Percentiles rank a stretch among this genome's conserved stretches.
These are phyloP conservation scores for Phyllosticta ampelicida DNA, from an alignment of 2,329 filamentous ascomycete species.

Conservation along the genomic window DNA sequence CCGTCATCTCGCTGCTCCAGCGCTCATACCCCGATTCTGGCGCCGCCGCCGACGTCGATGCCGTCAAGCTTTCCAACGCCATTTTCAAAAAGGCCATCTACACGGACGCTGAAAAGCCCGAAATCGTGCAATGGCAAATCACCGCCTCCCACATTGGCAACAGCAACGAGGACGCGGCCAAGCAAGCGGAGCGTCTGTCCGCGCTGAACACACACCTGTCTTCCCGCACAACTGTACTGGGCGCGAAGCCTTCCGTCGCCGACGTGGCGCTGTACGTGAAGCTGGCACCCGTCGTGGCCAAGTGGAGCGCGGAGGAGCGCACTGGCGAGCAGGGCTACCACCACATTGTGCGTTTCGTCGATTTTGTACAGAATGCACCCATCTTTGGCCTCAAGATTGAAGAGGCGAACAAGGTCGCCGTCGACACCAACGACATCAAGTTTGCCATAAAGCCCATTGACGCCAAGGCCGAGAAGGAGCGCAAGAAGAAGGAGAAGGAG, in stretches of 20 bases:
- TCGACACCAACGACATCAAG: conserved; percentile 70
- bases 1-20: conserved; percentile 25
- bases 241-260: conserved; percentile 77
- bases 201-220: conserved; percentile 80
- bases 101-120: conserved; percentile 66
- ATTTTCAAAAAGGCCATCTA: conserved; percentile 64
- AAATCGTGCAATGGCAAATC: conserved; percentile 82
- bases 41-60: conserved; percentile 24
- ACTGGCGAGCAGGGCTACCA: conserved; percentile 84
- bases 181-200: conserved; percentile 55
- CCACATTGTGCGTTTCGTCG: conserved; percentile 80
- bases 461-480: conserved; percentile 91
- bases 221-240: conserved; percentile 78
- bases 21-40: conserved; percentile 27
- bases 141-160: conserved; percentile 60
- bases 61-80: conserved; percentile 40
- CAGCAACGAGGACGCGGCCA: conserved; percentile 46
- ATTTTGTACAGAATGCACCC: conserved; percentile 87
- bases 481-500: conserved; percentile 91
- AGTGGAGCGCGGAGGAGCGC: conserved; percentile 75
- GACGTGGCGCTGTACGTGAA: conserved; percentile 75
- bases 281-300: conserved; percentile 63
- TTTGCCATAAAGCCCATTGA: conserved; percentile 85
- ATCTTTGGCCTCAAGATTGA: conserved; percentile 58
- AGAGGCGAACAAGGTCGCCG: conserved; percentile 62